These are phyloP conservation scores for Colletotrichum melonis DNA, from an alignment of 2,329 filamentous ascomycete genomes.

Conservation along the genomic window DNA sequence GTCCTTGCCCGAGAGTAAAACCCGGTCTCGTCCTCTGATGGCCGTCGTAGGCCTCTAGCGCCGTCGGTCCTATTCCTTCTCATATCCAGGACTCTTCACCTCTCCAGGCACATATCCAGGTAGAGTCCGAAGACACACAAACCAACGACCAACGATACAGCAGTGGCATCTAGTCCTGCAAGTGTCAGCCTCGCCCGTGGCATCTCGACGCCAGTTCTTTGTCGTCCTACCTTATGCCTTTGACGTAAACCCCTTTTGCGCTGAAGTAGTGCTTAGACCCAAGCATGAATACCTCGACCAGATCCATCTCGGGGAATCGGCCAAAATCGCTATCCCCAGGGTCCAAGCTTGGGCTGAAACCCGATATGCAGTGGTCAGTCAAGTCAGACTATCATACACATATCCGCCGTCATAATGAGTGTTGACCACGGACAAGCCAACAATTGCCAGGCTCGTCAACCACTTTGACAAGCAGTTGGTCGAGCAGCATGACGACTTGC, in stretches of 20 bases:
- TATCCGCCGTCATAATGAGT: background rate
- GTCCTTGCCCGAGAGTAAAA: background rate
- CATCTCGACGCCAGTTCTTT: slow-evolving; percentile 9
- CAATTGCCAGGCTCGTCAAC: background rate
- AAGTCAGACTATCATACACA: slow-evolving; percentile 12
- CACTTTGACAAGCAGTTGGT: background rate
- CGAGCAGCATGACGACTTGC: background rate
- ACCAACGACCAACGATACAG: background rate
- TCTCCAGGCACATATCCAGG: background rate
- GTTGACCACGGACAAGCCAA: background rate
- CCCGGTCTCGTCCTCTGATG: background rate
- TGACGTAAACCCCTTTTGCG: slow-evolving; percentile 24
- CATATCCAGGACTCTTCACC: slow-evolving; percentile 5
- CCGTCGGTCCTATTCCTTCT: slow-evolving; percentile 1
- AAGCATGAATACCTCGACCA: slow-evolving; percentile 9
- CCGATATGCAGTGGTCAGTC: slow-evolving; percentile 18
- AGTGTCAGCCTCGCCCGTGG: background rate
- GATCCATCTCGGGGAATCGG: background rate
- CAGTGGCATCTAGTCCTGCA: background rate
- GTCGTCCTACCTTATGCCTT: slow-evolving; percentile 2
- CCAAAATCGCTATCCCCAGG: slow-evolving; percentile 27
- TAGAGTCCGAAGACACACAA: background rate
- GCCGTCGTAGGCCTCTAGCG: background rate
- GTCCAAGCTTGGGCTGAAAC: slow-evolving; percentile 35
- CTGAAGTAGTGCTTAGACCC: slow-evolving; percentile 9